Conservation (phyloP, 352 stramenopile species). For the Phytopythium vexans region DNA sequence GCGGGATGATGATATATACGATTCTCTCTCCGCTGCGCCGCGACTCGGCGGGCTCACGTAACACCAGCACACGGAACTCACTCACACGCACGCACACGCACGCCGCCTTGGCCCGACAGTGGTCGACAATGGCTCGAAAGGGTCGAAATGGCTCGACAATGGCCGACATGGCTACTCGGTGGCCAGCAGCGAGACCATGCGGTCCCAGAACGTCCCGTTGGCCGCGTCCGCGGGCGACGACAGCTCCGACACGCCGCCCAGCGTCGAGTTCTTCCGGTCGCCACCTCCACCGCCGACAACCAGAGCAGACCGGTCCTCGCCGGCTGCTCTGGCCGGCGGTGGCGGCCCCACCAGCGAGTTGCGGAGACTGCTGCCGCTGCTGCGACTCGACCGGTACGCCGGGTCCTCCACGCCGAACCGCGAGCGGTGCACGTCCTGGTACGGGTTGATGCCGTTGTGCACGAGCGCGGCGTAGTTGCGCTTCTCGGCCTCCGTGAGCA, state of each 20-base stretch:
- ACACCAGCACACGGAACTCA: too few species aligned
- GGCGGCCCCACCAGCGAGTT: not conserved
- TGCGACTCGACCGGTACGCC: slow-evolving; percentile 7
- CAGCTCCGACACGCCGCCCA: not conserved
- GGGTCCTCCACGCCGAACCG: slow-evolving; percentile 38
- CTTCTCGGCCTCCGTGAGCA: slow-evolving; percentile 78
- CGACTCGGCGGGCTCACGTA: too few species aligned
- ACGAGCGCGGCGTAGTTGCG: slow-evolving; percentile 69
- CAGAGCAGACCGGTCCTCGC: not conserved
- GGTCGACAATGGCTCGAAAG: too few species aligned
- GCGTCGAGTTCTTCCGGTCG: slow-evolving; percentile 2
- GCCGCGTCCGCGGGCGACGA: slow-evolving; percentile 25
- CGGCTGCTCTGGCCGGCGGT: not conserved
- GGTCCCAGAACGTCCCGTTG: slow-evolving; percentile 41
- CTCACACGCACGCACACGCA: too few species aligned
- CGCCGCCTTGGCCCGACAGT: too few species aligned
- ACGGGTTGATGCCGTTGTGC: slow-evolving; percentile 54
- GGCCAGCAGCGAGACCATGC: slow-evolving; percentile 37
- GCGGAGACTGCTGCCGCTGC: not conserved
- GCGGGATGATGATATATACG: too few species aligned
- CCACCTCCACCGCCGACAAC: not conserved
- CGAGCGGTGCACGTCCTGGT: slow-evolving; percentile 48
- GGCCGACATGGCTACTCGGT: slow-evolving; percentile 1
- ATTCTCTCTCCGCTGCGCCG: too few species aligned
- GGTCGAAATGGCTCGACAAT: too few species aligned